phyloP scores from a whole-genome alignment of 2,329 filamentous ascomycete genomes.

The Knufia petricola region DNA sequence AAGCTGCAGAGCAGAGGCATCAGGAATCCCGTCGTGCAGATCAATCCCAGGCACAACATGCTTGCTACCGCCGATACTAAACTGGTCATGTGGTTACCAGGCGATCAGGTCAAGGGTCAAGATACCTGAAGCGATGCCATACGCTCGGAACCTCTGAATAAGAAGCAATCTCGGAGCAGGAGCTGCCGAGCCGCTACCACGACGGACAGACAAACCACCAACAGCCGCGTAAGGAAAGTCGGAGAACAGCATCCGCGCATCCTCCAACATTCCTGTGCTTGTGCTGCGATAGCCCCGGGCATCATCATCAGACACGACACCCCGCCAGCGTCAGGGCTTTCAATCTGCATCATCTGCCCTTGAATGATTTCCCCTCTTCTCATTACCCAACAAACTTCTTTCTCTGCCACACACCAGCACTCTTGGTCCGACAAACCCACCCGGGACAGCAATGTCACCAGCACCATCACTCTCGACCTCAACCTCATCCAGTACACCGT shows the following conservation, averaged over 20 bases:
- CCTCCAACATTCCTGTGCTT: too few relatives aligned
- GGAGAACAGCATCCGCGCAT: too few relatives aligned
- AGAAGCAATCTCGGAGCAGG: too few relatives aligned
- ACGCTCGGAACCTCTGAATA: too few relatives aligned
- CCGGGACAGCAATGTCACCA: conserved; percentile 33
- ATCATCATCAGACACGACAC: too few relatives aligned
- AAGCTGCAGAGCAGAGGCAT: conserved; percentile 39
- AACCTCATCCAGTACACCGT: conserved; percentile 15
- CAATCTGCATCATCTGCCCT: not conserved
- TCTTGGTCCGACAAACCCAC: conserved; percentile 44
- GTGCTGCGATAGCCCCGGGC: too few relatives aligned
- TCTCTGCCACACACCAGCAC: conserved; percentile 58
- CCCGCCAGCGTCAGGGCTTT: not conserved
- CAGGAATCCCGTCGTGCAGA: conserved; percentile 64
- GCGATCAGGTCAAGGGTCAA: conserved; percentile 18
- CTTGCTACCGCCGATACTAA: conserved; percentile 84
- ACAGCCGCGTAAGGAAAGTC: too few relatives aligned
- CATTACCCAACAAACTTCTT: conserved; percentile 58
- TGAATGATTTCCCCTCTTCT: conserved; percentile 32
- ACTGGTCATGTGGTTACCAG: conserved; percentile 64
- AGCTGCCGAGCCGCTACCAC: too few relatives aligned
- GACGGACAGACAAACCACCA: too few relatives aligned
- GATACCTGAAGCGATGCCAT: conserved; percentile 15
- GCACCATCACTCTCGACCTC: conserved; percentile 19
- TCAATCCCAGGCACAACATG: conserved; percentile 87